Percentiles rank a stretch among this genome's conserved stretches.
Evolutionary conservation across 2,329 filamentous ascomycete genomes (phyloP).

Genomic region (Hypoxylon sp.): DNA sequence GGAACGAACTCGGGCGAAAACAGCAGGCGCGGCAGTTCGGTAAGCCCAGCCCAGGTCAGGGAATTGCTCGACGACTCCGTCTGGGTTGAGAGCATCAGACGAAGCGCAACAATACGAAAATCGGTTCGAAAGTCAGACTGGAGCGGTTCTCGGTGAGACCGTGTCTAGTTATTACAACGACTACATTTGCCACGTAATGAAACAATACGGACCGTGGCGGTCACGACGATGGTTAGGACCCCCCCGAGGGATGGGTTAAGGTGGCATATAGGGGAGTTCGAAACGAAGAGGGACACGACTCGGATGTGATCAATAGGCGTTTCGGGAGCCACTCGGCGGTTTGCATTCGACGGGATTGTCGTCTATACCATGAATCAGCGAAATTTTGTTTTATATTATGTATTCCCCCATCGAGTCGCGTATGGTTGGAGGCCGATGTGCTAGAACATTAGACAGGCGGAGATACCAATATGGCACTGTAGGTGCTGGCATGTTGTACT

Average conservation of each 20-base stretch:
- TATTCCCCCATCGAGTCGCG: conserved; percentile 21
- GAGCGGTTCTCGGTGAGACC: conserved; percentile 44
- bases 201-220: conserved; percentile 21
- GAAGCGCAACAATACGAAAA: conserved; percentile 81
- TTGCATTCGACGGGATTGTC: conserved; percentile 32
- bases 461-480: conserved; percentile 35
- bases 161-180: conserved; percentile 2
- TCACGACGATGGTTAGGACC: conserved; percentile 11
- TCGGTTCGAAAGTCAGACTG: conserved; percentile 57
- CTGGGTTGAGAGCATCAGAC: conserved; percentile 93
- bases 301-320: conserved; percentile 45
- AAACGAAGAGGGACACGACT: conserved; percentile 36
- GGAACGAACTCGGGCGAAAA: conserved; percentile 58
- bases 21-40: conserved; percentile 76
- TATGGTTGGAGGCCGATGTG: conserved; percentile 23
- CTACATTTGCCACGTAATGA: conserved; percentile 31
- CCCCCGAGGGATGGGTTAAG: conserved; percentile 13
- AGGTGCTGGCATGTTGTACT: conserved; percentile 27
- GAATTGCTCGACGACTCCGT: conserved; percentile 89
- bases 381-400: conserved; percentile 31
- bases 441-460: conserved; percentile 34
- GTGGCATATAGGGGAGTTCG: conserved; percentile 31
- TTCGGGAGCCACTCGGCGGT: conserved; percentile 30
- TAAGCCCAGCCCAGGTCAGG: conserved; percentile 83
- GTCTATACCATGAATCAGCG: conserved; percentile 38